Evolutionary conservation across 805 yeast species (phyloP).

Genomic region (Saturnispora halmiae): DNA sequence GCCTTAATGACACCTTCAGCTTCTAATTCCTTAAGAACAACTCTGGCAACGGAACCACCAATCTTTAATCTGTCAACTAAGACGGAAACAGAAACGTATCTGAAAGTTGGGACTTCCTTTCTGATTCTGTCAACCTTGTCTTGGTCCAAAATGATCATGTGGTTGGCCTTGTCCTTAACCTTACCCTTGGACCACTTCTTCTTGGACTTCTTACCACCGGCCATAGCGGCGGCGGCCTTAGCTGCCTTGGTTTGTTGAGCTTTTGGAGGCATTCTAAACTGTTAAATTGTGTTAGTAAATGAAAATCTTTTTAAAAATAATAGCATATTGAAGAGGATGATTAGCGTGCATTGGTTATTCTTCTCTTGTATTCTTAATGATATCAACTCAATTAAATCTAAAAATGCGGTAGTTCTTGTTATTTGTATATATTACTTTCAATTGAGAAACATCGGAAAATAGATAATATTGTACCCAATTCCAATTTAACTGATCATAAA

Average conservation of each 20-base stretch:
- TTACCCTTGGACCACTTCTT: constrained; percentile 99
- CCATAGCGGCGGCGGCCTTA: constrained; percentile 99
- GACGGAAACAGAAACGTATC: constrained; percentile 95
- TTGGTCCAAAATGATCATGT: constrained; percentile 94
- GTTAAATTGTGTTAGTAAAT: constrained; percentile 19
- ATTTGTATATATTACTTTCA: too few relatives aligned
- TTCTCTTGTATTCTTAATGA: too few relatives aligned
- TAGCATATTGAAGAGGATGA: too few relatives aligned
- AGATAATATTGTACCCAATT: too few relatives aligned
- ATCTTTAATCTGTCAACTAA: constrained; percentile 98
- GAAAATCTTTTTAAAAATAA: background rate
- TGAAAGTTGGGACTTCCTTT: constrained; percentile 99
- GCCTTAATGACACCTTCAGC: constrained; percentile 91
- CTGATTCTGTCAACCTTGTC: constrained; percentile 98
- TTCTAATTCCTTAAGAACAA: constrained; percentile 94
- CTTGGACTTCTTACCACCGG: constrained; percentile 99
- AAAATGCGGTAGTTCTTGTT: too few relatives aligned
- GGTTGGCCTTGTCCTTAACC: constrained; percentile 99
- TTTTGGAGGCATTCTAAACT: constrained; percentile 99
- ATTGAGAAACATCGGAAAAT: too few relatives aligned
- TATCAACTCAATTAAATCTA: too few relatives aligned
- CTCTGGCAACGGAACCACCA: constrained; percentile 98
- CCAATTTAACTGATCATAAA: too few relatives aligned
- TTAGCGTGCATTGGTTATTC: background rate
- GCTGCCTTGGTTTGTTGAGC: constrained; percentile 99